Percentiles rank a stretch among this genome's conserved stretches.
Evolutionary conservation across 768 basidiomycete species (phyloP).

Genomic region (Lentinula sp.): DNA sequence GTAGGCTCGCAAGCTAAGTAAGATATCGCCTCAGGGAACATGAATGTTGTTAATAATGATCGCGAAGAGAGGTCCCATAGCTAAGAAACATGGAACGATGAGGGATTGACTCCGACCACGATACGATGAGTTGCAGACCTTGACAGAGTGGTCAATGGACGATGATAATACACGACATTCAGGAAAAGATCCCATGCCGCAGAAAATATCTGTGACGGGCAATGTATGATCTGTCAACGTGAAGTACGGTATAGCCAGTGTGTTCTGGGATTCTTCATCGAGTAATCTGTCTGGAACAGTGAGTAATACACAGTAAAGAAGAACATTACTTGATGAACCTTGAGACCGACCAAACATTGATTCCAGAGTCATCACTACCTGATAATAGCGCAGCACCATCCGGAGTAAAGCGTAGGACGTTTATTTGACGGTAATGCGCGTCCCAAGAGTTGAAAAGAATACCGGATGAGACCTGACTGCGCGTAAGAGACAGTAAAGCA

Average conservation of each 20-base stretch:
- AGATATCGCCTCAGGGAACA: conserved; percentile 73
- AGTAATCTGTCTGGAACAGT: conserved; percentile 50
- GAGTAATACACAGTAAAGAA: conserved; percentile 2
- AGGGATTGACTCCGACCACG: conserved; percentile 2
- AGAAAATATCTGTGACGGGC: conserved; percentile 74
- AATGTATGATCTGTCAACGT: conserved; percentile 89
- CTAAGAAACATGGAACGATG: conserved; percentile 27
- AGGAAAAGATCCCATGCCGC: conserved; percentile 78
- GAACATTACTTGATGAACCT: conserved; percentile 47
- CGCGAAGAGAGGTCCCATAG: conserved; percentile 77
- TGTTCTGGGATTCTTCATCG: conserved; percentile 68
- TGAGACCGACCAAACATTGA: conserved; percentile 85
- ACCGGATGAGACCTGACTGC: conserved; percentile 79
- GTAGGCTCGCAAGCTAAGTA: conserved; percentile 73
- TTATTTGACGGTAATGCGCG: conserved; percentile 90
- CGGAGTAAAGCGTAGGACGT: conserved; percentile 73
- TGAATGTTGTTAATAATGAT: conserved; percentile 78
- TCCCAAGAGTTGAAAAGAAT: conserved; percentile 89
- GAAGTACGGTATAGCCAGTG: conserved; percentile 71
- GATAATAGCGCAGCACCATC: conserved; percentile 80
- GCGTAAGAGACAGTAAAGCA: neutral
- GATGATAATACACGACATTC: conserved; percentile 73
- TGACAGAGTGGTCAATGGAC: conserved; percentile 86
- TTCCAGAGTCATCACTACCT: conserved; percentile 86
- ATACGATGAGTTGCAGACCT: conserved; percentile 42